Base-by-base conservation (phyloP, 768 basidiomycete species). In the Amanita phalloides region DNA sequence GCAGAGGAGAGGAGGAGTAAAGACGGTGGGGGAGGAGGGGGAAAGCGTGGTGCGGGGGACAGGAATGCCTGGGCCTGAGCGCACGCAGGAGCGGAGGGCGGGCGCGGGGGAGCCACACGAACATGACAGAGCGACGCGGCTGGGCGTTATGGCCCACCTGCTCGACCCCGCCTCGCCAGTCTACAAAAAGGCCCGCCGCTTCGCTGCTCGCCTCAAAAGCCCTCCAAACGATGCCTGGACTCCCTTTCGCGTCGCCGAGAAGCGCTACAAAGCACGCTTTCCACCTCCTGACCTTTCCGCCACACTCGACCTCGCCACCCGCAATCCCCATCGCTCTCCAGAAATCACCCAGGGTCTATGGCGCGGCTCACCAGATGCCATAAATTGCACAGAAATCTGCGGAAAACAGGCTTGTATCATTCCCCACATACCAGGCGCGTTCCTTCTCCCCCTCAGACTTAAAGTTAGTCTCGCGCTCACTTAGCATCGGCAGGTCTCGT, bases 241-340 rank as follows among this genome's bases (percentile, higher is more conserved):
- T 0, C 75, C 84, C 0, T 91, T 91, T 63, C 73, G 90, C 60
- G 75, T 75, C 0, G 81, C 81, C 23, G 90, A 92, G 66, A 92
- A 92, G 66, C 76, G 70, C 39, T 92, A 77, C 74, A 92, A 90
- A 65, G 73, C 84, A 0, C 74, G 77, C 28, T 90, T 86, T 60
- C 87, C 87, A 3, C 87, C 84, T 0, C 87, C 83, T 2, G 81
- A 88, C 67, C 72, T 91, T 6, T 75, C 74, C 23, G 63, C 66
- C 38, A 84, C 86, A 14, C 72, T 92, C 3, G 88, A 92, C 65
- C 70, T 86, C 37, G 76, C 79, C 2, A 62, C 63, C 28, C 60
- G 75, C n/a, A 72, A 80, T 58, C 56, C 62, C 1, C 28, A 57
- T 3, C 63, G 78, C 38, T 55, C 58, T 3, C 57, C 64, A 21